A percentile compares a stretch with the other conserved stretches of the same genome.
These are phyloP conservation scores for Vaccinium macrocarpon DNA, from an alignment of 148 eudicot genomes.

Conservation along the genomic window DNA sequence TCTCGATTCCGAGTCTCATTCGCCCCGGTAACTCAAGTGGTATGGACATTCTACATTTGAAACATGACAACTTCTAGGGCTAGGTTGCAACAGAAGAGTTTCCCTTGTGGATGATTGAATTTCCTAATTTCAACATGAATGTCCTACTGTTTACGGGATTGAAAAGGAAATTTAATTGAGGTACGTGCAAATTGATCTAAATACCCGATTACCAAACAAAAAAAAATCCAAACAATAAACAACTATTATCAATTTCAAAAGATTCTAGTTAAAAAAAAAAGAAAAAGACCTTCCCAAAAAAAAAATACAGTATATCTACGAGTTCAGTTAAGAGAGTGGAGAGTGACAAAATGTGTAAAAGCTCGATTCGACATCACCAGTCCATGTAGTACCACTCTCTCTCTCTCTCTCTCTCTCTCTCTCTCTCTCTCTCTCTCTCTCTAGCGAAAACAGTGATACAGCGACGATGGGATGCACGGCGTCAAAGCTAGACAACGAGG, in stretches of 20 bases:
- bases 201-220: too few relatives aligned
- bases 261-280: not conserved
- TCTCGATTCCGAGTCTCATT: too few relatives aligned
- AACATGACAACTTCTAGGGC: too few relatives aligned
- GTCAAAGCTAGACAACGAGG: conserved; percentile 91
- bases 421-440: not conserved
- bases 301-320: not conserved
- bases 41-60: too few relatives aligned
- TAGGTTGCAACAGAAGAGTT: too few relatives aligned
- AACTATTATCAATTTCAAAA: not conserved
- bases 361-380: not conserved
- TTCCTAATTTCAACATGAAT: too few relatives aligned
- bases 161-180: too few relatives aligned
- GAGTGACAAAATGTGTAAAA: not conserved
- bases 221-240: not conserved
- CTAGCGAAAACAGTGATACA: not conserved
- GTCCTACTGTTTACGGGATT: too few relatives aligned
- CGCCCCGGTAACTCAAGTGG: too few relatives aligned
- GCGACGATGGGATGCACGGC: conserved; percentile 71
- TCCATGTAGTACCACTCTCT: not conserved
- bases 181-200: too few relatives aligned
- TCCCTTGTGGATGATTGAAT: too few relatives aligned
- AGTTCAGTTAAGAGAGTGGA: not conserved
- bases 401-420: conserved; percentile 5
- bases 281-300: too few relatives aligned